Conservation (phyloP, 345 rosid genomes). For the Citrus hindsii region DNA sequence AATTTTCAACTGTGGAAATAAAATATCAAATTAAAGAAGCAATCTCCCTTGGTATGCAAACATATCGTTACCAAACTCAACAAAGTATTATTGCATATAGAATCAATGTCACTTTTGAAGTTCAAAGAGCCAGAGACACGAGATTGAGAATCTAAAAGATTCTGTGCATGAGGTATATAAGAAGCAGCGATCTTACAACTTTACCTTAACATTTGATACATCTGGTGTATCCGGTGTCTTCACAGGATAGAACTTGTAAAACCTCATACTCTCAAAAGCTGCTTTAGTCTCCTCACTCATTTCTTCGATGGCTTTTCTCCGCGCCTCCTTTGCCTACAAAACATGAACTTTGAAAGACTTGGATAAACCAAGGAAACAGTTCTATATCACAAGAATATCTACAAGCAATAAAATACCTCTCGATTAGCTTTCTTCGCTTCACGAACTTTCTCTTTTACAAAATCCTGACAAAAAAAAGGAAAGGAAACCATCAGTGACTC, state of each 20-base stretch:
- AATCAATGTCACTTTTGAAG: background rate
- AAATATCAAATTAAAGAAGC: background rate
- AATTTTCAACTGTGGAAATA: background rate
- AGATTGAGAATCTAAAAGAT: background rate
- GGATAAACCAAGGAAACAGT: background rate
- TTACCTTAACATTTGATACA: conserved; percentile 67
- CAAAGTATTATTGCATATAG: background rate
- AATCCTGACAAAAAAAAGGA: conserved; percentile 45
- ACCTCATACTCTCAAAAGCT: conserved; percentile 66
- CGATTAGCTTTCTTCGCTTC: conserved; percentile 85
- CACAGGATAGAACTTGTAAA: conserved; percentile 94
- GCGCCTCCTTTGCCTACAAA: conserved; percentile 79
- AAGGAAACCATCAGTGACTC: background rate
- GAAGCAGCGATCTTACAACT: background rate
- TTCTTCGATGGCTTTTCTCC: conserved; percentile 71
- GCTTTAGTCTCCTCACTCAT: conserved; percentile 73
- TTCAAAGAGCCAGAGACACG: background rate
- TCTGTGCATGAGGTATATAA: background rate
- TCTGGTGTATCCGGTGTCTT: conserved; percentile 71
- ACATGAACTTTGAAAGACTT: conserved; percentile 12
- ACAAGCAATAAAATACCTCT: conserved; percentile 45
- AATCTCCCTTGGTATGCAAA: background rate
- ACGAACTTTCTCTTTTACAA: conserved; percentile 72
- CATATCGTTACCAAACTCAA: background rate
- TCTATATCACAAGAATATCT: background rate